Base-by-base conservation (phyloP, 768 basidiomycete genomes). In the Termitomyces sp. region DNA sequence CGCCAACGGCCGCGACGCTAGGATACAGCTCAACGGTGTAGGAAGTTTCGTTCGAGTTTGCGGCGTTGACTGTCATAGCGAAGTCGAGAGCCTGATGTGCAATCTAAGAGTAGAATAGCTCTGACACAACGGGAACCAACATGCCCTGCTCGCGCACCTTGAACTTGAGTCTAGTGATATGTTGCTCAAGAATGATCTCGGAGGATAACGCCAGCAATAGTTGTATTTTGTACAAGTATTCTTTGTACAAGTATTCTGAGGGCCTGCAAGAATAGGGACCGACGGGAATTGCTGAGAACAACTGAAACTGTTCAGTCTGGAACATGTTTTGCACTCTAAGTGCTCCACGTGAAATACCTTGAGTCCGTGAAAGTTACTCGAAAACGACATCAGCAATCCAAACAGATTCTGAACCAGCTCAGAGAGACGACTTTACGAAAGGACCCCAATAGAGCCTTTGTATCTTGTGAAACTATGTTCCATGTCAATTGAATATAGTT, bases 1-100 rank as follows among this genome's bases (percentile, higher is more conserved):
- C 73, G 15, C 76, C 85, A 12, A 86, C 81, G 32, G 83, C 82
- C 7, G 84, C 86, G 60, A 89, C 71, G 65, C 77, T 76, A 4
- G 85, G 86, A 60, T 81, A 81, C 3, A 88, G 74, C 67, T 87
- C 86, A 1, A 73, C 70, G 20, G 73, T 73, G 56, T 80, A 77
- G n/a, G 69, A 62, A 7, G 70, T 68, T 61, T 81, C 80, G 2
- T 67, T 67, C 32, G 53, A 52, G 29, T 48, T 20, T 1, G 52
- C 31, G 2, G 50, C 59, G 37, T 12, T 31, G n/a, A 42, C 45
- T 15, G 45, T 47, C 38, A 37, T 38, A 14, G 53, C 38, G 15
- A 25, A 38, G 25, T 54, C 36, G 15, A 54, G 53, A 8, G 53
- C 20, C 12, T 14, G 40, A 42, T 42, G 14, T 5, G 11, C 15